Evolutionary conservation across 768 basidiomycete species (phyloP).

Genomic region (Hemileccinum impolitum): DNA sequence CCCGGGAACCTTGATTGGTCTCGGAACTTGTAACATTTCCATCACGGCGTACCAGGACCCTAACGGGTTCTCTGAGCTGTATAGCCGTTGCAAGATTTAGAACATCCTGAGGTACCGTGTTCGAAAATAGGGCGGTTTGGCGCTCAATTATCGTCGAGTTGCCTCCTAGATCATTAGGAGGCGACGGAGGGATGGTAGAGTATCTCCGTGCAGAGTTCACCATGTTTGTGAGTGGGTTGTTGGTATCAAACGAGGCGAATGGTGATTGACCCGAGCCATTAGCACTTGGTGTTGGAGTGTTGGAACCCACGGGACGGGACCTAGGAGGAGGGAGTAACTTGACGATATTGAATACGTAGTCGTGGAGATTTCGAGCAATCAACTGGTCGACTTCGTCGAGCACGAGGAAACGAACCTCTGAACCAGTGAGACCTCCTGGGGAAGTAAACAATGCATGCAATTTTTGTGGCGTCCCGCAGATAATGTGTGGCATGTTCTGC

Average conservation of each 20-base stretch:
- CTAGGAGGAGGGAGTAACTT: conserved; percentile 89
- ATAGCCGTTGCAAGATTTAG: conserved; percentile 92
- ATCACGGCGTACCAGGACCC: conserved; percentile 93
- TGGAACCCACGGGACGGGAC: conserved; percentile 48
- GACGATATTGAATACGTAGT: conserved; percentile 91
- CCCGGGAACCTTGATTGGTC: conserved; percentile 70
- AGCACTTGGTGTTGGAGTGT: conserved; percentile 33
- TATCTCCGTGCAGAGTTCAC: conserved; percentile 51
- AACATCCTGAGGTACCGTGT: conserved; percentile 97
- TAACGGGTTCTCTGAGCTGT: conserved; percentile 91
- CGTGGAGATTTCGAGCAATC: conserved; percentile 94
- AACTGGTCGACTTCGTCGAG: conserved; percentile 98
- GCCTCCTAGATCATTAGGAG: conserved; percentile 38
- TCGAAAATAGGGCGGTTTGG: conserved; percentile 93
- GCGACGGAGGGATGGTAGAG: conserved; percentile 50
- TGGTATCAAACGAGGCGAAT: conserved; percentile 49
- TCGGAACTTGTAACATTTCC: conserved; percentile 74
- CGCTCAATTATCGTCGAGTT: conserved; percentile 57
- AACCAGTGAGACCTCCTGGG: conserved; percentile 71
- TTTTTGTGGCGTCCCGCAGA: conserved; percentile 97
- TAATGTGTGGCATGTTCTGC: conserved; percentile 90
- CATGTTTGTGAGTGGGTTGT: conserved; percentile 31
- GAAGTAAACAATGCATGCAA: conserved; percentile 86
- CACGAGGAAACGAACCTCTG: conserved; percentile 89
- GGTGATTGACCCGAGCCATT: conserved; percentile 35